Evolutionary conservation across 2,329 filamentous ascomycete species (phyloP).

Genomic region (Ophiostoma tasmaniense): DNA sequence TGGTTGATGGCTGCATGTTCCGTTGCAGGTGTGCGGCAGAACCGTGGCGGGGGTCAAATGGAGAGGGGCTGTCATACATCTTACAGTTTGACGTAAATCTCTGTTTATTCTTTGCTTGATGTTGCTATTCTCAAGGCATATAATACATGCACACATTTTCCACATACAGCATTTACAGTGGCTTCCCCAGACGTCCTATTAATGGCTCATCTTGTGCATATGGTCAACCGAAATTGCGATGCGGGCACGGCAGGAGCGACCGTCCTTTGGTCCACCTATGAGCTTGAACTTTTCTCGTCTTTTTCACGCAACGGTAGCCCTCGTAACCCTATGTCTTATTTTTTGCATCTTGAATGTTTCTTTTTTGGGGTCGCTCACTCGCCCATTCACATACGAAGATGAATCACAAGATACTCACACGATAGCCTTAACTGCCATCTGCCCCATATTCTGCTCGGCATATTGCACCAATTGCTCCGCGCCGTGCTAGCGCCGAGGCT

Average conservation of each 20-base stretch:
- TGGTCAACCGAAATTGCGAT: background rate
- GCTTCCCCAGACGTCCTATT: background rate
- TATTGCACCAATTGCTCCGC: constrained; percentile 4
- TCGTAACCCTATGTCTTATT: background rate
- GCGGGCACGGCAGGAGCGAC: background rate
- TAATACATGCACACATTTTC: background rate
- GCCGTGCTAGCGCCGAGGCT: constrained; percentile 8
- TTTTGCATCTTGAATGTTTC: too few species aligned
- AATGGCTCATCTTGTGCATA: background rate
- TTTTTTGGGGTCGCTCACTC: too few species aligned
- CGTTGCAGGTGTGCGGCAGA: background rate
- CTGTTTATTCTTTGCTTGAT: background rate
- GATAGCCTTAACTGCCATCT: background rate
- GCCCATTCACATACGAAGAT: too few species aligned
- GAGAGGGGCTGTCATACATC: background rate
- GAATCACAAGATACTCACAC: too few species aligned
- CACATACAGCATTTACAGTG: background rate
- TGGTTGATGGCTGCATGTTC: background rate
- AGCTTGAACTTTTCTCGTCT: background rate
- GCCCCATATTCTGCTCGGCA: constrained; percentile 6
- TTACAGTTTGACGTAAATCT: background rate
- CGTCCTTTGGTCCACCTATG: background rate
- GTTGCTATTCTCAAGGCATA: background rate
- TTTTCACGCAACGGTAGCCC: background rate
- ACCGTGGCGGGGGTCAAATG: background rate